A percentile compares a stretch with the other conserved stretches of the same genome.
Evolutionary conservation across 352 stramenopile genomes (phyloP).

Genomic region (Discostella stelligera): DNA sequence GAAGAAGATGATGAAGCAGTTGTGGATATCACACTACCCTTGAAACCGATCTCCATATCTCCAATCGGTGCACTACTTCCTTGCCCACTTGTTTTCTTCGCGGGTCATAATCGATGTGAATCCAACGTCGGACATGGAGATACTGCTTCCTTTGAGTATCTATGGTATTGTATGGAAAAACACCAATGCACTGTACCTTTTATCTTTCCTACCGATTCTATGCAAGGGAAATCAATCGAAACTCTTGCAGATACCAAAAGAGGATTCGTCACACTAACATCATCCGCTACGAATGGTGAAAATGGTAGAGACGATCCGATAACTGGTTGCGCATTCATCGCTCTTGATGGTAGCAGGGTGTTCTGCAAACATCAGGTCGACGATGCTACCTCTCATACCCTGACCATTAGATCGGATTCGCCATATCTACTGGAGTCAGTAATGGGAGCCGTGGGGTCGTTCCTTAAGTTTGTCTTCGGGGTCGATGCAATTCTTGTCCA

Average conservation of each 20-base stretch:
- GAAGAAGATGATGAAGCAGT: constrained; percentile 50
- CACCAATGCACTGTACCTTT: constrained; percentile 15
- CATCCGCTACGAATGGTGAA: neutral
- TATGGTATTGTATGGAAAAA: constrained; percentile 35
- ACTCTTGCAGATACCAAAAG: constrained; percentile 22
- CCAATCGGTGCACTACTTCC: constrained; percentile 61
- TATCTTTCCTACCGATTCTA: constrained; percentile 7
- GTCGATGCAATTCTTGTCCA: constrained; percentile 2
- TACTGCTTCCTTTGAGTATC: constrained; percentile 26
- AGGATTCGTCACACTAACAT: constrained; percentile 21
- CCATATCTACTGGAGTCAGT: constrained; percentile 21
- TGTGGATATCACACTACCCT: constrained; percentile 51
- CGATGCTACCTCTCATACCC: constrained; percentile 10
- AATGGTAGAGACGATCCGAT: constrained; percentile 1
- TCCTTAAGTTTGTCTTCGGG: constrained; percentile 42
- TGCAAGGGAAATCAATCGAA: neutral
- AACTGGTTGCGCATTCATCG: constrained; percentile 39
- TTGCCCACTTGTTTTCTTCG: constrained; percentile 75
- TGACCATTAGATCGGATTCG: constrained; percentile 36
- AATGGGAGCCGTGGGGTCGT: constrained; percentile 5
- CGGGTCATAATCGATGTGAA: constrained; percentile 13
- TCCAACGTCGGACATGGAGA: constrained; percentile 25
- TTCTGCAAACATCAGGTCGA: constrained; percentile 30
- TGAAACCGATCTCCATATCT: constrained; percentile 52
- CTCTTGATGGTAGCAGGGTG: constrained; percentile 30